Percentiles rank a stretch among this genome's conserved stretches.
Conservation (phyloP, 177 flowering plant species). For the Vitis hybrid region DNA sequence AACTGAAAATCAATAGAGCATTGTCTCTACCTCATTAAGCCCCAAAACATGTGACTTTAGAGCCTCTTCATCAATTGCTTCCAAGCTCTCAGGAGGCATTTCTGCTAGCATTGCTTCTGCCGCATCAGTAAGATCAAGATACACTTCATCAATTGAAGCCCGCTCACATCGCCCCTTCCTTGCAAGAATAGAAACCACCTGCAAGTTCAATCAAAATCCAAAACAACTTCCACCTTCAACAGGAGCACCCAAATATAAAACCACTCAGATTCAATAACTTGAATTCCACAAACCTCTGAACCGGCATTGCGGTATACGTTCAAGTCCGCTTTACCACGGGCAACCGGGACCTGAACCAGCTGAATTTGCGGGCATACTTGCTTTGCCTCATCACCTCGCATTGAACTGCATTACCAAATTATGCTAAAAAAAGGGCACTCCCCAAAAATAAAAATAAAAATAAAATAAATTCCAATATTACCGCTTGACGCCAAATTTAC, state of each 20-base stretch:
- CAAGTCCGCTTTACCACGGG: constrained; percentile 93
- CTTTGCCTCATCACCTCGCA: constrained; percentile 97
- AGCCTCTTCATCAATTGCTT: constrained; percentile 62
- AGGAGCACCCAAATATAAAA: background rate
- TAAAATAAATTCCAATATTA: constrained; percentile 13
- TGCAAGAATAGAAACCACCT: constrained; percentile 91
- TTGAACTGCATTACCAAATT: constrained; percentile 45
- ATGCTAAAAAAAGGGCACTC: background rate
- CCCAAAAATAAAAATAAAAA: background rate
- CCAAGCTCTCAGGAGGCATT: constrained; percentile 67
- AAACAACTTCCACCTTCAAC: constrained; percentile 1
- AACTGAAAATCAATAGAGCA: constrained; percentile 3
- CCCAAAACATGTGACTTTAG: constrained; percentile 86
- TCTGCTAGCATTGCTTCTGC: constrained; percentile 74
- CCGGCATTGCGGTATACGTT: constrained; percentile 83
- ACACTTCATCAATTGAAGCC: constrained; percentile 98
- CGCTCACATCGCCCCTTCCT: constrained; percentile 90
- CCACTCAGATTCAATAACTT: background rate
- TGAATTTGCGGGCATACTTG: constrained; percentile 79
- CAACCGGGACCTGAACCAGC: constrained; percentile 90
- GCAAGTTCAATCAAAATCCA: constrained; percentile 10
- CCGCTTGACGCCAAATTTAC: constrained; percentile 88
- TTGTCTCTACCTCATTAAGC: constrained; percentile 41
- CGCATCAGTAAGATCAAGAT: constrained; percentile 92
- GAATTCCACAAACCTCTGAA: constrained; percentile 65